Evolutionary conservation across 352 stramenopile species (phyloP).

Genomic region (Phytophthora nicotianae): DNA sequence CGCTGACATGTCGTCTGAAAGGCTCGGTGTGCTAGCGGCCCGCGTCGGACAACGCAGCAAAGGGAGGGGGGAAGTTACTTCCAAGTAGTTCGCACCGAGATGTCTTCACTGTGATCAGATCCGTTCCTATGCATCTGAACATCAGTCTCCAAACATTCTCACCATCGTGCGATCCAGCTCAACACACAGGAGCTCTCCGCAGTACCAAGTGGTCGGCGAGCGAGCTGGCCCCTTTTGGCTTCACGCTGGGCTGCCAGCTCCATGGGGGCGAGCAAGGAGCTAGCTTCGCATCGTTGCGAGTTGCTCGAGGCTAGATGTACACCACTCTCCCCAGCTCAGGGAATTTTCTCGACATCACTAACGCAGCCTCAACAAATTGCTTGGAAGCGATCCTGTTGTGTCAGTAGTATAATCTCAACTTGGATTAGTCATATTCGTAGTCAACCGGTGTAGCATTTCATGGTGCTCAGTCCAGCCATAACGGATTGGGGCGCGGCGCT

Average conservation of each 20-base stretch:
- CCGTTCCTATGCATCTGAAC: conserved; percentile 25
- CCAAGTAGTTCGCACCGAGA: not conserved
- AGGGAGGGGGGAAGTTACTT: too few species aligned
- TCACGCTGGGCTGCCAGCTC: conserved; percentile 6
- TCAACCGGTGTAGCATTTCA: conserved; percentile 8
- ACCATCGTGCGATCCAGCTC: conserved; percentile 13
- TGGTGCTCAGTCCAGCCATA: not conserved
- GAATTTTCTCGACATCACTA: not conserved
- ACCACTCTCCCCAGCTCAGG: not conserved
- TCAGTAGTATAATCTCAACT: conserved; percentile 4
- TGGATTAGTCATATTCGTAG: not conserved
- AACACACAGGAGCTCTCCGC: conserved; percentile 8
- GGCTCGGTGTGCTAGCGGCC: not conserved
- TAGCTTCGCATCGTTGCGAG: conserved; percentile 20
- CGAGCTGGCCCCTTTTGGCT: conserved; percentile 26
- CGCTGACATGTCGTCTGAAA: not conserved
- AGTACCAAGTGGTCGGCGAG: conserved; percentile 17
- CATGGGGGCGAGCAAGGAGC: conserved; percentile 12
- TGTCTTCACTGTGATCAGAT: conserved; percentile 29
- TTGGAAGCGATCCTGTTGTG: not conserved
- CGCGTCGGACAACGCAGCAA: too few species aligned
- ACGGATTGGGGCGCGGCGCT: conserved; percentile 22
- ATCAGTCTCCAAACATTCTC: conserved; percentile 7
- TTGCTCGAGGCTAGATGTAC: not conserved
- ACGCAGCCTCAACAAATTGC: not conserved